These are phyloP conservation scores for Epichloe uncinata DNA, from an alignment of 2,329 filamentous ascomycete species.

Conservation along the genomic window DNA sequence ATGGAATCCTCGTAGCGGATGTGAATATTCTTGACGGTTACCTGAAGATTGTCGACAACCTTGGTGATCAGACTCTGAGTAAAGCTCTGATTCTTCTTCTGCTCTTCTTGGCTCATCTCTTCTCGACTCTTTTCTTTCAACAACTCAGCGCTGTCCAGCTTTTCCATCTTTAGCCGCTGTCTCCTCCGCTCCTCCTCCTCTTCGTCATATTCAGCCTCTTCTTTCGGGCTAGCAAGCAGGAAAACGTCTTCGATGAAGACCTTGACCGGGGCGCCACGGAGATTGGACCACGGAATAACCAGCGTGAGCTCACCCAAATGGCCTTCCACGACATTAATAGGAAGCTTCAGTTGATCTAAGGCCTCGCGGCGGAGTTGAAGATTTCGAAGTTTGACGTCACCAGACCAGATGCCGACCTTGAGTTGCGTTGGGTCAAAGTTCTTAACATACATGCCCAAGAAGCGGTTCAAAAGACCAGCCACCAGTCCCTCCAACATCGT, in stretches of 20 bases:
- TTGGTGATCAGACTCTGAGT: constrained; percentile 90
- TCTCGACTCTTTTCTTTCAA: constrained; percentile 87
- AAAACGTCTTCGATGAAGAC: constrained; percentile 96
- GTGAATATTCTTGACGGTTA: constrained; percentile 97
- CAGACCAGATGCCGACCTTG: constrained; percentile 97
- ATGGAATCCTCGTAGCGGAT: constrained; percentile 97
- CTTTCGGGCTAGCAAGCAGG: constrained; percentile 84
- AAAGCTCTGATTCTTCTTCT: constrained; percentile 96
- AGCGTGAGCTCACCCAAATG: constrained; percentile 87
- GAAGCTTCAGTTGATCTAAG: constrained; percentile 90
- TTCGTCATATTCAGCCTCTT: constrained; percentile 85
- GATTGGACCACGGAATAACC: constrained; percentile 93
- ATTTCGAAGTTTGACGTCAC: constrained; percentile 89
- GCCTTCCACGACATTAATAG: constrained; percentile 91
- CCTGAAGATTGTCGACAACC: constrained; percentile 95
- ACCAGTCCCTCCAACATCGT: constrained; percentile 95
- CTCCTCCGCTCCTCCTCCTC: constrained; percentile 80
- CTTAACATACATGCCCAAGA: constrained; percentile 99
- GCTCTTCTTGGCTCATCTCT: constrained; percentile 86
- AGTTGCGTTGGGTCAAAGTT: constrained; percentile 97
- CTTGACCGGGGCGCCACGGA: constrained; percentile 86
- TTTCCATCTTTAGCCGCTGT: constrained; percentile 96
- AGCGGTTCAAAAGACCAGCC: constrained; percentile 93
- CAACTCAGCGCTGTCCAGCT: constrained; percentile 89
- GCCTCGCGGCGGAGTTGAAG: constrained; percentile 89